These are phyloP conservation scores for Raffaelea arxii DNA, from an alignment of 2,329 filamentous ascomycete species.

Conservation along the genomic window DNA sequence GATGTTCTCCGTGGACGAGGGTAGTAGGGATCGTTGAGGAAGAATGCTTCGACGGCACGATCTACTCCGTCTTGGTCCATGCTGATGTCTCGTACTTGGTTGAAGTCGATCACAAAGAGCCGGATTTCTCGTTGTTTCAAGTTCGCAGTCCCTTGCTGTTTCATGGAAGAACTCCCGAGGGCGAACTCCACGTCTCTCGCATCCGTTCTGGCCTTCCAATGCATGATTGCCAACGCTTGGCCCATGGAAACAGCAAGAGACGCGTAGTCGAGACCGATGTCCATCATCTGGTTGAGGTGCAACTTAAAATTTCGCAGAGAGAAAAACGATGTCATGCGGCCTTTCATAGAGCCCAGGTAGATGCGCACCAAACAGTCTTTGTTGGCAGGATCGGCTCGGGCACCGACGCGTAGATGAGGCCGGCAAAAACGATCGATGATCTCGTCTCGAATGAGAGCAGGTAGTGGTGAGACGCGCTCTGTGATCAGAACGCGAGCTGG, in stretches of 20 bases:
- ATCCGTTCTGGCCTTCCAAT: constrained; percentile 1
- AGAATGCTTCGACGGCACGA: constrained; percentile 1
- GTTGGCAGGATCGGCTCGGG: constrained; percentile 7
- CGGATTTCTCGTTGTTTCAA: neutral
- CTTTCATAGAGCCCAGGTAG: constrained; percentile 11
- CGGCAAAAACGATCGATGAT: constrained; percentile 16
- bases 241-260: neutral
- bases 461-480: constrained; percentile 15
- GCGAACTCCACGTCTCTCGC: constrained; percentile 3
- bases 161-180: neutral
- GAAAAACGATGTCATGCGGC: neutral
- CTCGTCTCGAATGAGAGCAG: constrained; percentile 10
- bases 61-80: constrained; percentile 1
- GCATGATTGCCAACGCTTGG: constrained; percentile 1
- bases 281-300: constrained; percentile 3
- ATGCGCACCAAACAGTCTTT: constrained; percentile 12
- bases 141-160: neutral
- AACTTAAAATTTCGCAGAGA: constrained; percentile 4
- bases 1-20: neutral
- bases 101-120: constrained; percentile 3
- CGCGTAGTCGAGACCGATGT: neutral
- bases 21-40: constrained; percentile 2
- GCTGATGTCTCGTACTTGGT: neutral
- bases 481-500: constrained; percentile 14
- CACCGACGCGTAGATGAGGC: constrained; percentile 4